Evolutionary conservation across 345 rosid species (phyloP).

Genomic region (Syzygium aromaticum): DNA sequence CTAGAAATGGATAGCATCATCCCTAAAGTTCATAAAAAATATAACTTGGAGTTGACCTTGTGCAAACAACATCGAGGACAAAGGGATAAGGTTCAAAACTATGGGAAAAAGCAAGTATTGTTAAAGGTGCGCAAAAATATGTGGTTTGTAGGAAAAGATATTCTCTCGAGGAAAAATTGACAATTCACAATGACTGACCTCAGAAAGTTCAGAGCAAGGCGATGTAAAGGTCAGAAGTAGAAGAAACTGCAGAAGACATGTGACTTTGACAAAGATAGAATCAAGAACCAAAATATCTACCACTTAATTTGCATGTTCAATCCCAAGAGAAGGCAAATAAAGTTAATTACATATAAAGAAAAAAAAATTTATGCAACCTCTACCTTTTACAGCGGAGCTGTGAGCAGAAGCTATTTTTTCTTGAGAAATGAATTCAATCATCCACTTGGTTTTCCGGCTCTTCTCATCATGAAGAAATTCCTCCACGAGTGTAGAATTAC

Average conservation of each 20-base stretch:
- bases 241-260: neutral
- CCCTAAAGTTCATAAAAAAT: neutral
- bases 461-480: slow-evolving; percentile 3
- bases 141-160: neutral
- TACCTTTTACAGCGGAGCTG: slow-evolving; percentile 88
- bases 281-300: neutral
- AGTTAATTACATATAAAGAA: neutral
- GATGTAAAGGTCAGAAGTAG: neutral
- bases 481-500: slow-evolving; percentile 11
- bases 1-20: neutral
- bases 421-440: slow-evolving; percentile 30
- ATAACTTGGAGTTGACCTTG: neutral
- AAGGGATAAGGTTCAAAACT: neutral
- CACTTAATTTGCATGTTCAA: neutral
- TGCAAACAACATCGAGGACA: neutral
- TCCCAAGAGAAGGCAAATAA: neutral
- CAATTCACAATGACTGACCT: neutral
- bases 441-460: slow-evolving; percentile 22
- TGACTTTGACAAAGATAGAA: neutral
- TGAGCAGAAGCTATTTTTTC: slow-evolving; percentile 60
- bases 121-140: neutral
- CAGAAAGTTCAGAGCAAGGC: neutral
- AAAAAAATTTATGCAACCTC: neutral
- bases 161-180: neutral
- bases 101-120: neutral